Evolutionary conservation across 1,284 basidiomycete species (phyloP).

Genomic region (Ganoderma lingzhi): DNA sequence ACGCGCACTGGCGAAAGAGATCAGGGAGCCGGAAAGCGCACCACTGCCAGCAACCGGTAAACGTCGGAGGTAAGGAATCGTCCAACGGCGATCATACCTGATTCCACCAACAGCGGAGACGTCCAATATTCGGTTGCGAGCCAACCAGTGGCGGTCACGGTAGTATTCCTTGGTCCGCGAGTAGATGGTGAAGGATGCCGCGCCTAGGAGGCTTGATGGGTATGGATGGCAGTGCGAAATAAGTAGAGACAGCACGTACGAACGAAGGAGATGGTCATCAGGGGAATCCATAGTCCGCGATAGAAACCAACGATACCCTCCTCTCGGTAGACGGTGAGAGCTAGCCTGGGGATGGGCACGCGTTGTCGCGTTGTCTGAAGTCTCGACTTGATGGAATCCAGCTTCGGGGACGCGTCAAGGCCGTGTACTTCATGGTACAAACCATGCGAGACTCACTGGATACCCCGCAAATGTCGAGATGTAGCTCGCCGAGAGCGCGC

Average conservation of each 20-base stretch:
- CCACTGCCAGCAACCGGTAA: conserved; percentile 51
- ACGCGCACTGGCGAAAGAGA: conserved; percentile 87
- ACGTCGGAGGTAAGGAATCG: conserved; percentile 3
- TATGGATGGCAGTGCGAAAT: background rate
- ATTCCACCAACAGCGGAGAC: conserved; percentile 80
- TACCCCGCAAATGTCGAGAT: conserved; percentile 86
- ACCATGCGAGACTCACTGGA: conserved; percentile 59
- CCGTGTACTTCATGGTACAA: background rate
- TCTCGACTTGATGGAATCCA: conserved; percentile 93
- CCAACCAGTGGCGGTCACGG: conserved; percentile 66
- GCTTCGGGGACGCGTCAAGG: conserved; percentile 43
- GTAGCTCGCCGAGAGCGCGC: conserved; percentile 83
- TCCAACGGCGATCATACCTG: conserved; percentile 41
- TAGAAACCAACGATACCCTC: conserved; percentile 95
- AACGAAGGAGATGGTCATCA: conserved; percentile 97
- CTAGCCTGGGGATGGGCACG: conserved; percentile 78
- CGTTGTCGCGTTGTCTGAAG: conserved; percentile 86
- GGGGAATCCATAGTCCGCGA: conserved; percentile 90
- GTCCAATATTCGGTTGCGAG: conserved; percentile 67
- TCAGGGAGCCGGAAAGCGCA: conserved; percentile 84
- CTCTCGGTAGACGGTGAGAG: conserved; percentile 81
- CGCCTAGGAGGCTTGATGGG: conserved; percentile 55
- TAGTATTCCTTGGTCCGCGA: conserved; percentile 88
- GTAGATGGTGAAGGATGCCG: conserved; percentile 94
- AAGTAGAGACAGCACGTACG: conserved; percentile 60